Conservation (phyloP, 306 rosid species). For the Cicer arietinum region DNA sequence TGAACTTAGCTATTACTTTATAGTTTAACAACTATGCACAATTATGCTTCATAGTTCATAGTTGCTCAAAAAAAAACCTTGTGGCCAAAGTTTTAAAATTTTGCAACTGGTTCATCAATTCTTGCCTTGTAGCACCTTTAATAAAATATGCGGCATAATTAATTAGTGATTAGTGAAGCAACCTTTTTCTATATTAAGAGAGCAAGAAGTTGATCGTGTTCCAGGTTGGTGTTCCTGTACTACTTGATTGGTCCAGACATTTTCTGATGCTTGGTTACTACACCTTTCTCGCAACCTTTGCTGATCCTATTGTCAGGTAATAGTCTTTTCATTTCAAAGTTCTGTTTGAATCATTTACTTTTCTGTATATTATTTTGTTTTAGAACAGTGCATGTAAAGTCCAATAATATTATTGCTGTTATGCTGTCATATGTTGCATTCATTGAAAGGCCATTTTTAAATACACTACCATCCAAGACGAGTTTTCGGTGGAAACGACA, state of each 20-base stretch:
- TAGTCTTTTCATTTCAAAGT: not conserved
- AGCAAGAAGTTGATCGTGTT: conserved; percentile 27
- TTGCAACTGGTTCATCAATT: not conserved
- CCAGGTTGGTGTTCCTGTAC: conserved; percentile 88
- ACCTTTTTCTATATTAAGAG: conserved; percentile 7
- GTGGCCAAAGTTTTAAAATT: not conserved
- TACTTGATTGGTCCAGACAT: conserved; percentile 86
- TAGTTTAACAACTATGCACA: not conserved
- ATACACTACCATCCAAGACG: conserved; percentile 60
- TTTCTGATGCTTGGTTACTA: conserved; percentile 82
- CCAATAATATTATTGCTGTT: not conserved
- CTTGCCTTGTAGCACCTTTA: not conserved
- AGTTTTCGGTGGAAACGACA: conserved; percentile 74
- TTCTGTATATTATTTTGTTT: not conserved
- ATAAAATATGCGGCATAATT: not conserved
- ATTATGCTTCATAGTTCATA: not conserved
- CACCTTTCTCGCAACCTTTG: conserved; percentile 72
- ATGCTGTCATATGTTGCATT: conserved; percentile 33
- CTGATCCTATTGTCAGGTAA: conserved; percentile 83
- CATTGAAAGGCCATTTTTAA: conserved; percentile 63
- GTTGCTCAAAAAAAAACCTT: not conserved
- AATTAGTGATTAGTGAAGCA: conserved; percentile 10
- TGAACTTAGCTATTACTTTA: not conserved
- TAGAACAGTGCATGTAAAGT: conserved; percentile 22
- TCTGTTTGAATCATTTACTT: not conserved